Percentiles rank a stretch among this genome's conserved stretches.
Evolutionary conservation across 2,329 filamentous ascomycete genomes (phyloP).

Genomic region (Trichoderma sp.): DNA sequence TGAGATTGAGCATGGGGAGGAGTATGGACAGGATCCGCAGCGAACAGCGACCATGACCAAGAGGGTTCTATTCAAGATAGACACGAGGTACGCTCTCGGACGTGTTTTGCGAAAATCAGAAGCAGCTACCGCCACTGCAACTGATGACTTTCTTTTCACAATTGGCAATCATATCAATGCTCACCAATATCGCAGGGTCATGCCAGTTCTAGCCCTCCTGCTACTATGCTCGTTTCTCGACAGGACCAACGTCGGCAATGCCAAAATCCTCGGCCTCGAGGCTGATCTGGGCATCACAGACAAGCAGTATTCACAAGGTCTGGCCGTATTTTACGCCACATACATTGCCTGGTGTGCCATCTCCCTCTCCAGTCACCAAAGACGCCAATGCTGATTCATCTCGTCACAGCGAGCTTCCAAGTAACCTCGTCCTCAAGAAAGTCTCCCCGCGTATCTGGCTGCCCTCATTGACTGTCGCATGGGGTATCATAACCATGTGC

Average conservation of each 20-base stretch:
- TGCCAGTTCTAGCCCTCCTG: constrained; percentile 61
- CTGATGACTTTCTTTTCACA: neutral
- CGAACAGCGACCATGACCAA: constrained; percentile 24
- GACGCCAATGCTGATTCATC: neutral
- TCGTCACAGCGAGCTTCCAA: constrained; percentile 55
- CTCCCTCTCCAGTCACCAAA: neutral
- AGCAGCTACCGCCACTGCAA: neutral
- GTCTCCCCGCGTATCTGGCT: constrained; percentile 60
- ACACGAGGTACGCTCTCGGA: constrained; percentile 24
- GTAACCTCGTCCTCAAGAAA: constrained; percentile 62
- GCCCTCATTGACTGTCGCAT: constrained; percentile 52
- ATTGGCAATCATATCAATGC: neutral
- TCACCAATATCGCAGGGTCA: constrained; percentile 43
- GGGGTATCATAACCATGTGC: constrained; percentile 59
- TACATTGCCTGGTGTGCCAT: constrained; percentile 54
- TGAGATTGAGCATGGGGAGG: constrained; percentile 24
- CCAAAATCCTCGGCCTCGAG: constrained; percentile 62
- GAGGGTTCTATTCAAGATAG: constrained; percentile 30
- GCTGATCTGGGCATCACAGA: constrained; percentile 56
- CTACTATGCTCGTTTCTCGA: constrained; percentile 65
- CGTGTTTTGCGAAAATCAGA: neutral
- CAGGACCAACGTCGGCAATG: constrained; percentile 71
- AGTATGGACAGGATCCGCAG: constrained; percentile 17
- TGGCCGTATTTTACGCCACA: constrained; percentile 63
- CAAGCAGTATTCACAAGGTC: constrained; percentile 60